Percentiles rank a stretch among this genome's conserved stretches.
Evolutionary conservation across 2,329 filamentous ascomycete species (phyloP).

Genomic region (Colletotrichum musae): DNA sequence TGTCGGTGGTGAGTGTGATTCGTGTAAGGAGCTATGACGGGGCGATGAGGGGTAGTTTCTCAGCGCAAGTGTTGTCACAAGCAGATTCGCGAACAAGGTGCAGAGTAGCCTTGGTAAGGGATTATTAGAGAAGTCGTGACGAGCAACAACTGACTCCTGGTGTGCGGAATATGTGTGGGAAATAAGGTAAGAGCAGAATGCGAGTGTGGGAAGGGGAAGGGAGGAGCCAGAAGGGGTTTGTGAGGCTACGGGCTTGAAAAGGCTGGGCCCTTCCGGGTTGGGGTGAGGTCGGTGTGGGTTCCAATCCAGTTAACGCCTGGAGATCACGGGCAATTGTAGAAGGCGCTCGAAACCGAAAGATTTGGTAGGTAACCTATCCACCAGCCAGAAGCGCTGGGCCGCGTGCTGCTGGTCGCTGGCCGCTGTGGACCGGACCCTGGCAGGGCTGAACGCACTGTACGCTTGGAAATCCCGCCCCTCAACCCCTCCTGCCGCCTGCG

Average conservation of each 20-base stretch:
- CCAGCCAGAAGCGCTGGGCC: conserved; percentile 11
- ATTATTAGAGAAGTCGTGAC: neutral
- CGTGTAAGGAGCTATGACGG: conserved; percentile 39
- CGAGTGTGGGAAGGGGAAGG: conserved; percentile 21
- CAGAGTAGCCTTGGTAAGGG: neutral
- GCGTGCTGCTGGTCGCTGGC: neutral
- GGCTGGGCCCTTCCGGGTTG: conserved; percentile 32
- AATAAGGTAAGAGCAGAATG: conserved; percentile 8
- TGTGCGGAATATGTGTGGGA: neutral
- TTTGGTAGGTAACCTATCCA: conserved; percentile 31
- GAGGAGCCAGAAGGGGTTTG: conserved; percentile 33
- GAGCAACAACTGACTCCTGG: conserved; percentile 10
- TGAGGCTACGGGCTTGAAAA: conserved; percentile 39
- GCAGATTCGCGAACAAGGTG: conserved; percentile 23
- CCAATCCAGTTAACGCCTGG: conserved; percentile 33
- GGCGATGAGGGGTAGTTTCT: conserved; percentile 37
- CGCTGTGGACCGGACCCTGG: conserved; percentile 38
- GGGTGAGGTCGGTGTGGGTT: conserved; percentile 38
- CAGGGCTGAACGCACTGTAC: conserved; percentile 39
- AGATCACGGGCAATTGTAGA: conserved; percentile 42
- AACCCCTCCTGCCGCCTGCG: neutral
- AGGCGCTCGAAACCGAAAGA: conserved; percentile 42
- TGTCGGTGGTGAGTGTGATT: conserved; percentile 36
- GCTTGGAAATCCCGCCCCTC: conserved; percentile 8
- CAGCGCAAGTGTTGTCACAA: conserved; percentile 33